Conservation (phyloP, 1,284 basidiomycete species). For the Coniophora puteana region DNA sequence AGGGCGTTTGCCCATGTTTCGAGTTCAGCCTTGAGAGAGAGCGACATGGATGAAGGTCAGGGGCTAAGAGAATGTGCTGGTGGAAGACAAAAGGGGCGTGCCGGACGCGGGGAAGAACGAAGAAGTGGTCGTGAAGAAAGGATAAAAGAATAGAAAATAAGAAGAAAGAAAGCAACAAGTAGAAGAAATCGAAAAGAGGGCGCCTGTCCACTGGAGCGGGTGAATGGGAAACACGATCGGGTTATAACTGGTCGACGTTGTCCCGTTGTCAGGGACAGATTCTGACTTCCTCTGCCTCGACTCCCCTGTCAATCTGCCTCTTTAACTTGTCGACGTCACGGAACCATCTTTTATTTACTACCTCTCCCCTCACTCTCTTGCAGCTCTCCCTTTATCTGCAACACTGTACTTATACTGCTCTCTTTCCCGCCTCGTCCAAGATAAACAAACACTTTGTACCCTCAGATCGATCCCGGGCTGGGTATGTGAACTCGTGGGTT, state of each 20-base stretch:
- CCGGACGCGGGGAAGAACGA: slow-evolving; percentile 38
- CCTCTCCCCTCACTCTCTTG: too few relatives aligned
- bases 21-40: slow-evolving; percentile 83
- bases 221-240: background rate
- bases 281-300: background rate
- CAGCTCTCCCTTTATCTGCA: background rate
- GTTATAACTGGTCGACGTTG: too few relatives aligned
- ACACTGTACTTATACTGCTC: too few relatives aligned
- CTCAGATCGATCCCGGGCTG: too few relatives aligned
- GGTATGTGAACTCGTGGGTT: too few relatives aligned
- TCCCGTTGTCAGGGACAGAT: slow-evolving; percentile 1
- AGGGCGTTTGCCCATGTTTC: slow-evolving; percentile 84
- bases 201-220: slow-evolving; percentile 1
- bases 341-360: background rate
- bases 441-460: too few relatives aligned
- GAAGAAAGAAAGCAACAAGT: background rate
- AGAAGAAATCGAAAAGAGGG: background rate
- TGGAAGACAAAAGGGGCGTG: too few relatives aligned
- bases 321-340: background rate
- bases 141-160: slow-evolving; percentile 18
- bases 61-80: too few relatives aligned
- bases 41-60: slow-evolving; percentile 69
- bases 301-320: too few relatives aligned
- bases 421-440: too few relatives aligned
- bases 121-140: slow-evolving; percentile 18